These are phyloP conservation scores for Rosa hybrid DNA, from an alignment of 331 rosid species.

Conservation along the genomic window DNA sequence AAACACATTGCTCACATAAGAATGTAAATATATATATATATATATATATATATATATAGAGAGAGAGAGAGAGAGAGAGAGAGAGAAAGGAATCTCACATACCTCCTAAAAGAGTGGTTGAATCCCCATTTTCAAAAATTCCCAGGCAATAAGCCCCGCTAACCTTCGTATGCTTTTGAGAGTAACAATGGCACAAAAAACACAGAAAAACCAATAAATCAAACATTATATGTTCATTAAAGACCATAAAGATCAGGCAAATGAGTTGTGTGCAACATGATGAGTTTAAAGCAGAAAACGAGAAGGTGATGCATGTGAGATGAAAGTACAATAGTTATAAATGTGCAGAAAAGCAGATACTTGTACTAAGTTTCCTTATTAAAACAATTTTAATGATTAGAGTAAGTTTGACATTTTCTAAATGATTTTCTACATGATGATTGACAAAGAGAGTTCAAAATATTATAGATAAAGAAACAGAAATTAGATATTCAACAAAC, in stretches of 20 bases:
- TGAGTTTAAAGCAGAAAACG: not conserved
- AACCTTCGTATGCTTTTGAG: slow-evolving; percentile 48
- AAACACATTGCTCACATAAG: not conserved
- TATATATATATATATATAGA: no score
- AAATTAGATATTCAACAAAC: not conserved
- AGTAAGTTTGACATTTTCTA: slow-evolving; percentile 1
- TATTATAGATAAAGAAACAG: not conserved
- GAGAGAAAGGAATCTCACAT: not conserved
- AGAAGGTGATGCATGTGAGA: not conserved
- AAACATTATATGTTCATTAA: not conserved
- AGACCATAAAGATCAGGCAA: not conserved
- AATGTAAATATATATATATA: not conserved
- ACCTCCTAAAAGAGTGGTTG: slow-evolving; percentile 62
- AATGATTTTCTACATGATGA: not conserved
- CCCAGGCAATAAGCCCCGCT: slow-evolving; percentile 57
- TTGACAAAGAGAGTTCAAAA: slow-evolving; percentile 5
- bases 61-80: not conserved
- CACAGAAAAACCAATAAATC: slow-evolving; percentile 1
- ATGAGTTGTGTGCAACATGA: not conserved
- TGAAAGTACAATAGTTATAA: not conserved
- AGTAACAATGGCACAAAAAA: not conserved
- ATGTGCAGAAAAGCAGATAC: not conserved
- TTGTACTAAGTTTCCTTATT: not conserved
- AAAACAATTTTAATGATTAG: not conserved
- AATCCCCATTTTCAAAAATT: slow-evolving; percentile 42